Conservation (phyloP, 2,329 filamentous ascomycete genomes). For the Penicillium brasilianum region DNA sequence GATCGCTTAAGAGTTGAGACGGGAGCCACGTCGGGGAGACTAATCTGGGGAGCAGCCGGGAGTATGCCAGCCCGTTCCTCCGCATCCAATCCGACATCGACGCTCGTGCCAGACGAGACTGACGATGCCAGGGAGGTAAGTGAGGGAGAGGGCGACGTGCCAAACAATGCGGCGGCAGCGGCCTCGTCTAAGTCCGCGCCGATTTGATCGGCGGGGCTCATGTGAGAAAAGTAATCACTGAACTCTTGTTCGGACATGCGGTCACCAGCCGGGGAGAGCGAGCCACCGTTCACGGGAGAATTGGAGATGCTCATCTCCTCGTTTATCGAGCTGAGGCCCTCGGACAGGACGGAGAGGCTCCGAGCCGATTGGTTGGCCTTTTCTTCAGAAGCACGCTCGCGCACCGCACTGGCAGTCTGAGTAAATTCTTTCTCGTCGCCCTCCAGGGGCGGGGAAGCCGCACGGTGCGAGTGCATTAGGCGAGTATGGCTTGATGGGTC, state of each 20-base stretch:
- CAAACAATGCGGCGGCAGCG: conserved; percentile 44
- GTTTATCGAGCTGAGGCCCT: conserved; percentile 49
- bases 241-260: conserved; percentile 39
- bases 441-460: conserved; percentile 86
- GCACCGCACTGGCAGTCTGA: conserved; percentile 86
- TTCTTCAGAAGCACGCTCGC: conserved; percentile 56
- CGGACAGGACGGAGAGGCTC: conserved; percentile 43
- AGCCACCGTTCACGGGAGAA: conserved; percentile 39
- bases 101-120: conserved; percentile 49
- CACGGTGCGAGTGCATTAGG: conserved; percentile 65
- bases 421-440: conserved; percentile 97
- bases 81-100: conserved; percentile 36
- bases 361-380: conserved; percentile 38
- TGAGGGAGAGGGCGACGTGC: conserved; percentile 50
- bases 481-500: conserved; percentile 63
- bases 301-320: conserved; percentile 38
- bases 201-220: conserved; percentile 30
- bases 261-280: conserved; percentile 37
- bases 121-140: conserved; percentile 48
- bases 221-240: conserved; percentile 44
- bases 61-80: conserved; percentile 31
- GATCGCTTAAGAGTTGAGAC: conserved; percentile 46
- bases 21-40: conserved; percentile 34
- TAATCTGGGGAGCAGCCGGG: conserved; percentile 37
- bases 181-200: conserved; percentile 41